Conservation (phyloP, 2,329 filamentous ascomycete species). For the Sporothrix globosa region DNA sequence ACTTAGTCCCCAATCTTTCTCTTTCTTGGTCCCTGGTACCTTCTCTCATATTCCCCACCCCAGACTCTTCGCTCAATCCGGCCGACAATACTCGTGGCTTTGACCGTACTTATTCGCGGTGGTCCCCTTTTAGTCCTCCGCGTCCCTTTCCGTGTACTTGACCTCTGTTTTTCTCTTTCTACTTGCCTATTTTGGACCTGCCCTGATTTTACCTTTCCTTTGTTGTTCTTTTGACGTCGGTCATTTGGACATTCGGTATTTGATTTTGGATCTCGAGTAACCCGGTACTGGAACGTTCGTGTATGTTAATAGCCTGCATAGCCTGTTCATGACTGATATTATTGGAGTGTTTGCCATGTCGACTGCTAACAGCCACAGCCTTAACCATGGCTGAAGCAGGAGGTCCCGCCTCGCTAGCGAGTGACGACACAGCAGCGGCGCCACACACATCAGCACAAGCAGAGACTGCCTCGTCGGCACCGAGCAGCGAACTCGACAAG, state of each 20-base stretch:
- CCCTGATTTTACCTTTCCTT: neutral
- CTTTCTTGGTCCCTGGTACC: neutral
- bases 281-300: constrained; percentile 7
- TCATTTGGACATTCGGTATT: neutral
- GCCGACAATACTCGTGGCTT: neutral
- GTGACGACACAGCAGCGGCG: neutral
- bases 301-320: constrained; percentile 1
- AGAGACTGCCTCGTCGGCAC: neutral
- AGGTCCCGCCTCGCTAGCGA: constrained; percentile 18
- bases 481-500: constrained; percentile 11
- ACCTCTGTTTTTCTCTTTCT: neutral
- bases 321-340: neutral
- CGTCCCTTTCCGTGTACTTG: neutral
- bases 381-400: neutral
- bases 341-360: too few species aligned
- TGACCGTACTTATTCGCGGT: constrained; percentile 2
- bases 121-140: neutral
- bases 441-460: neutral
- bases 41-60: neutral
- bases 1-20: neutral
- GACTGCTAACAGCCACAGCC: neutral
- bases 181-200: neutral
- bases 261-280: neutral
- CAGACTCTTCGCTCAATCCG: constrained; percentile 16
- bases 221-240: neutral